Conservation (phyloP, 768 basidiomycete species). For the Termitomyces sp. region DNA sequence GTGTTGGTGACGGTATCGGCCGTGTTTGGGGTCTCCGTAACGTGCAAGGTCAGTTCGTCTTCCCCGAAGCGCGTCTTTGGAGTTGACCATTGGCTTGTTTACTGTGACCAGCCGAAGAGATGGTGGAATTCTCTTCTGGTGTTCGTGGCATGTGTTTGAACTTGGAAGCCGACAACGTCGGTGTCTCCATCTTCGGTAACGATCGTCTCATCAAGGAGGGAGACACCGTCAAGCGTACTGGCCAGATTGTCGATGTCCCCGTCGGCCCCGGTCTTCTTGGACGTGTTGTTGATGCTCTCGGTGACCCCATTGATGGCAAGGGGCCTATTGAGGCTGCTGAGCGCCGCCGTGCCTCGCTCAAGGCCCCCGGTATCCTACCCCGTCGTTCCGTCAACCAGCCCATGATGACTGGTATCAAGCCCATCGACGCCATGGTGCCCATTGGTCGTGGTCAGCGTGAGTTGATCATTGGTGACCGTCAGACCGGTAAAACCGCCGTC, state of each 20-base stretch:
- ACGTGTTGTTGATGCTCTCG: slow-evolving; percentile 98
- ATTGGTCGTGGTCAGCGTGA: slow-evolving; percentile 99
- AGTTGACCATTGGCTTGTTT: slow-evolving; percentile 7
- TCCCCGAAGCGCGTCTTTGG: not conserved
- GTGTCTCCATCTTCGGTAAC: slow-evolving; percentile 99
- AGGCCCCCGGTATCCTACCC: slow-evolving; percentile 98
- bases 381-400: slow-evolving; percentile 99
- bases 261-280: slow-evolving; percentile 96
- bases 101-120: slow-evolving; percentile 81
- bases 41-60: slow-evolving; percentile 71
- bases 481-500: slow-evolving; percentile 99
- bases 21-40: slow-evolving; percentile 99
- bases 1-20: slow-evolving; percentile 99
- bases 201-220: slow-evolving; percentile 99
- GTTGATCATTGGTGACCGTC: slow-evolving; percentile 99
- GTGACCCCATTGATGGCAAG: slow-evolving; percentile 99
- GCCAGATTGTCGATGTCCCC: slow-evolving; percentile 99
- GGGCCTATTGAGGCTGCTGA: slow-evolving; percentile 92
- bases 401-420: slow-evolving; percentile 99
- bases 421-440: slow-evolving; percentile 99
- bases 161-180: slow-evolving; percentile 99
- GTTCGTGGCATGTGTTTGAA: slow-evolving; percentile 99
- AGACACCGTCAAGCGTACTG: slow-evolving; percentile 99
- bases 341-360: slow-evolving; percentile 95
- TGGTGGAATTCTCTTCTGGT: slow-evolving; percentile 99